These are phyloP conservation scores for Aspergillus nomiae DNA, from an alignment of 2,329 filamentous ascomycete species.

Conservation along the genomic window DNA sequence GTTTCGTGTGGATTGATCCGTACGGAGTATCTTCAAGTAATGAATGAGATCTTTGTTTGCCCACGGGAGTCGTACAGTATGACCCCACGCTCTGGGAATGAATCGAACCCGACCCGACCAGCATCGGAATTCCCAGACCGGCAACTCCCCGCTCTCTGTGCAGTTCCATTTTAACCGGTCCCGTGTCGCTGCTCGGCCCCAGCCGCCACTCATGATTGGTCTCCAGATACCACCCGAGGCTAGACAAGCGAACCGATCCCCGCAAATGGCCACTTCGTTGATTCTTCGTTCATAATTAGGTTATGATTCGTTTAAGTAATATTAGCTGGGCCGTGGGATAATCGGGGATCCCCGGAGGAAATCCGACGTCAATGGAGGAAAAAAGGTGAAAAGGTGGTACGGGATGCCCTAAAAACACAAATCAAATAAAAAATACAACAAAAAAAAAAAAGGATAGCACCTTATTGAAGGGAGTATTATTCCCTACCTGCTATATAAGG, in stretches of 20 bases:
- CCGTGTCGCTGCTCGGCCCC: constrained; percentile 21
- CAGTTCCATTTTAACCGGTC: constrained; percentile 25
- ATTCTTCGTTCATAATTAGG: constrained; percentile 1
- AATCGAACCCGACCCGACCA: constrained; percentile 15
- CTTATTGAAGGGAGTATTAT: neutral
- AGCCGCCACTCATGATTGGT: constrained; percentile 20
- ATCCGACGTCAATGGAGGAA: constrained; percentile 2
- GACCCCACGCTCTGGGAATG: neutral
- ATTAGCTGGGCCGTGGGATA: neutral
- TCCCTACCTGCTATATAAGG: constrained; percentile 2
- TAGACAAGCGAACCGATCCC: constrained; percentile 21
- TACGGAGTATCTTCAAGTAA: constrained; percentile 1
- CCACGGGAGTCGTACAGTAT: neutral
- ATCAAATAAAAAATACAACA: neutral
- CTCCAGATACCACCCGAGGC: constrained; percentile 20
- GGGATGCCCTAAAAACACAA: constrained; percentile 3
- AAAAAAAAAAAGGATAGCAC: neutral
- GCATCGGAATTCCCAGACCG: constrained; percentile 19
- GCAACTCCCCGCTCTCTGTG: constrained; percentile 12
- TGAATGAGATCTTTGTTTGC: neutral
- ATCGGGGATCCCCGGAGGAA: constrained; percentile 11
- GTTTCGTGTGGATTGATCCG: neutral
- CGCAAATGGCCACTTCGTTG: constrained; percentile 15
- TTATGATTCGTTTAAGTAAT: constrained; percentile 8
- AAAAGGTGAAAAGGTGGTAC: neutral